Conservation (phyloP, 1,139 yeast genomes). For the Chernovozyma aurita region DNA sequence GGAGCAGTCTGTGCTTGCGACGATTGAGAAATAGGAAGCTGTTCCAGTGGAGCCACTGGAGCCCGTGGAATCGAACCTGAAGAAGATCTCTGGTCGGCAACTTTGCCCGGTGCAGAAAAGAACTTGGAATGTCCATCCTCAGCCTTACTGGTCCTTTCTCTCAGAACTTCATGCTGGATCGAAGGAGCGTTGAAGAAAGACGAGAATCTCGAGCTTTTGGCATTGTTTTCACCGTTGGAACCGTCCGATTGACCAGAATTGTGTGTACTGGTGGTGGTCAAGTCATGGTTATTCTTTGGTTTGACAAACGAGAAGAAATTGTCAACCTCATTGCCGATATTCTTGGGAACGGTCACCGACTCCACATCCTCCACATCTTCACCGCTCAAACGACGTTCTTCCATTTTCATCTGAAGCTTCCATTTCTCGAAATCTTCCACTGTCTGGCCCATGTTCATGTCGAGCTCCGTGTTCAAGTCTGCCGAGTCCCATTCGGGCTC, state of each 20-base stretch:
- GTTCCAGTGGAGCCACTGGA: not conserved
- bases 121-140: constrained; percentile 7
- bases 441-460: constrained; percentile 49
- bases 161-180: constrained; percentile 3
- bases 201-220: constrained; percentile 20
- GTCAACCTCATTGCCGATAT: constrained; percentile 45
- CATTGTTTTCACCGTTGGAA: not conserved
- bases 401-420: constrained; percentile 57
- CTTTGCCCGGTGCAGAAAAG: not conserved
- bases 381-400: constrained; percentile 52
- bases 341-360: constrained; percentile 9
- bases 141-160: constrained; percentile 1
- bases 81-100: not conserved
- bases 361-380: constrained; percentile 29
- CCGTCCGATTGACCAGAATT: not conserved
- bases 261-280: not conserved
- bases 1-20: not conserved
- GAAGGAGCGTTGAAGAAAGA: constrained; percentile 35
- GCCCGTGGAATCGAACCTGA: not conserved
- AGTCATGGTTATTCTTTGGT: constrained; percentile 16
- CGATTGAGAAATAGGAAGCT: not conserved
- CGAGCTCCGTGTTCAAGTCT: constrained; percentile 25
- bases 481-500: constrained; percentile 52
- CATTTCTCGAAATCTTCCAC: constrained; percentile 71
- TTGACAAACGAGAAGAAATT: constrained; percentile 47